phyloP scores from a whole-genome alignment of 306 rosid genomes.

The Lupinus albus region DNA sequence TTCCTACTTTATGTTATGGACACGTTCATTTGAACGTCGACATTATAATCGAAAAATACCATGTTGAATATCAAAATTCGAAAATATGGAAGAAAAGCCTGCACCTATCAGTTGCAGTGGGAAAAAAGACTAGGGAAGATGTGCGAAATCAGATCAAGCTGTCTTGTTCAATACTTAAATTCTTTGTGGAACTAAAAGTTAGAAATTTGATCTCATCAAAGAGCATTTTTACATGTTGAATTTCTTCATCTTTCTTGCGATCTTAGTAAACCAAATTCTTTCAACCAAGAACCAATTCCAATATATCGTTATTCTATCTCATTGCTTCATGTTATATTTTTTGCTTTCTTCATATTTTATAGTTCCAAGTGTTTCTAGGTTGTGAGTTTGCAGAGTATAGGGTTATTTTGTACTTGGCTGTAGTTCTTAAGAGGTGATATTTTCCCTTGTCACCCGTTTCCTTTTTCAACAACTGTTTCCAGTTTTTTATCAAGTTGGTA shows the following conservation, averaged over 20 bases:
- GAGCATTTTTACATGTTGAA: not conserved
- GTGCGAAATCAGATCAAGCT: constrained; percentile 3
- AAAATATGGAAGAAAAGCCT: not conserved
- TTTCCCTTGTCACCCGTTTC: not conserved
- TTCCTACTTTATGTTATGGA: too few relatives aligned
- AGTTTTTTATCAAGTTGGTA: not conserved
- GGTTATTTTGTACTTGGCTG: too few relatives aligned
- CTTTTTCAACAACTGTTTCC: not conserved
- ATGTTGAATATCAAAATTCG: not conserved
- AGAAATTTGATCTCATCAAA: not conserved
- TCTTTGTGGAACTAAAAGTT: not conserved
- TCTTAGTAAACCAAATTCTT: not conserved
- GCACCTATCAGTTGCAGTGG: not conserved
- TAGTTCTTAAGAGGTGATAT: not conserved
- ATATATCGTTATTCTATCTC: not conserved
- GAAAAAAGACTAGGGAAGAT: constrained; percentile 3
- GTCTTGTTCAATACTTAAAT: not conserved
- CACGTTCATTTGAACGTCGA: too few relatives aligned
- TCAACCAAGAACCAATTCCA: constrained; percentile 2
- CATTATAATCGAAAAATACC: not conserved
- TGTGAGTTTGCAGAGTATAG: too few relatives aligned
- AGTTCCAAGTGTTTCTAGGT: too few relatives aligned
- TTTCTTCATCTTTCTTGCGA: not conserved
- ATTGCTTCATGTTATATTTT: not conserved
- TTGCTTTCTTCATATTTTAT: not conserved